phyloP scores from a whole-genome alignment of 208 protist species.

The Acanthamoeba royreba region DNA sequence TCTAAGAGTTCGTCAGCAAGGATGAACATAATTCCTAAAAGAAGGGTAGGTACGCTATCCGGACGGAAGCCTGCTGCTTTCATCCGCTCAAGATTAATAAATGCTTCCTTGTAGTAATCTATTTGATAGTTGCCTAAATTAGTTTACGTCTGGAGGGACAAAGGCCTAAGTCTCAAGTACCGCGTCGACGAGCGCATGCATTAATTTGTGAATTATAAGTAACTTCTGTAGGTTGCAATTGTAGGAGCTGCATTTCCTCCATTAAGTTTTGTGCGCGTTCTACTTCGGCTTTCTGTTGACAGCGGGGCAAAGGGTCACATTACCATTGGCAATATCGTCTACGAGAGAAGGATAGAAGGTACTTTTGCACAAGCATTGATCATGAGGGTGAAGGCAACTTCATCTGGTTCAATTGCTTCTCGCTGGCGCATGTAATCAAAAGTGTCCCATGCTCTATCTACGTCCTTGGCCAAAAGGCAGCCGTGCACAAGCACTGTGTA shows the following conservation, averaged over 20 bases:
- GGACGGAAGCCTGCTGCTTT: neutral
- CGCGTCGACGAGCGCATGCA: neutral
- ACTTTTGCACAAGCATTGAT: neutral
- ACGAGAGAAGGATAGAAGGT: neutral
- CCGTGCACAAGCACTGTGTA: neutral
- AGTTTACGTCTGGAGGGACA: no score
- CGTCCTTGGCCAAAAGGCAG: neutral
- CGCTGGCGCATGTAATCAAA: conserved; percentile 37
- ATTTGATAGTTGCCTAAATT: no score
- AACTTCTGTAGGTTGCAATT: neutral
- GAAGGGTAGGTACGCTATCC: neutral
- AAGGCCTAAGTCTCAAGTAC: neutral
- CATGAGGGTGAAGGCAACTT: conserved; percentile 17
- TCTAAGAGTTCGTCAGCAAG: neutral
- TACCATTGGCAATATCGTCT: neutral
- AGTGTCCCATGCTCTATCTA: neutral
- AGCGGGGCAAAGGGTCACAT: neutral
- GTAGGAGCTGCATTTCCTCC: neutral
- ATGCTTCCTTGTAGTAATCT: conserved; percentile 10
- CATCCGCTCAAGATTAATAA: neutral
- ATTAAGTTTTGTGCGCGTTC: neutral
- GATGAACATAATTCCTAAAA: neutral
- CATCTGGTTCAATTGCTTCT: neutral
- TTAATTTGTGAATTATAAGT: neutral
- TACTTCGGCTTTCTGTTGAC: neutral